A percentile compares a stretch with the other conserved stretches of the same genome.
These are phyloP conservation scores for Dictyostelium capitatum DNA, from an alignment of 78 protist species.

Conservation along the genomic window DNA sequence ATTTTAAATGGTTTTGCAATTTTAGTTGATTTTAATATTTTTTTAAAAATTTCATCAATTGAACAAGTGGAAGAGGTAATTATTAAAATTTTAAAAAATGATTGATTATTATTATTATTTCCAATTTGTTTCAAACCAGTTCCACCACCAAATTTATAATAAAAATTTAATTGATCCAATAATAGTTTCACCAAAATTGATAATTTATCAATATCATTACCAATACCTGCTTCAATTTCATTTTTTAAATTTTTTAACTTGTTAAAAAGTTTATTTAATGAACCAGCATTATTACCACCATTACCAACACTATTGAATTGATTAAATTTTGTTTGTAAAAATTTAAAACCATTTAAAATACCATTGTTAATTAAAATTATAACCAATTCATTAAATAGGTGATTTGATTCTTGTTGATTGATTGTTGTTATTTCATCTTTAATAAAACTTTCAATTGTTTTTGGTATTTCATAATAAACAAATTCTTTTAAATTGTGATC, in stretches of 20 bases:
- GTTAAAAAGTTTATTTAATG: not conserved
- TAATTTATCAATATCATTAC: slow-evolving; percentile 6
- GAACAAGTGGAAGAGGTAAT: not conserved
- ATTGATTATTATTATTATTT: not conserved
- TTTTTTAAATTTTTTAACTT: not conserved
- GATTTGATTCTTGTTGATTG: not conserved
- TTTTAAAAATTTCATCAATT: not conserved
- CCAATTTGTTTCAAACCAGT: too few species aligned
- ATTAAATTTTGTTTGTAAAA: not conserved
- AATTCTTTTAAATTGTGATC: not conserved
- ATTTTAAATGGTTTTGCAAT: slow-evolving; percentile 10
- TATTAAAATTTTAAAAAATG: slow-evolving; percentile 5
- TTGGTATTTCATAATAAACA: not conserved
- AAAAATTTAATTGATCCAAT: not conserved
- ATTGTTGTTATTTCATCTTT: not conserved
- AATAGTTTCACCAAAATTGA: not conserved
- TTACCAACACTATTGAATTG: not conserved
- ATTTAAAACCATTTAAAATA: not conserved
- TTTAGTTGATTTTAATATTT: not conserved
- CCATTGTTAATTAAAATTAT: not conserved
- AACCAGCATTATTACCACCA: not conserved
- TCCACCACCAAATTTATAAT: not conserved
- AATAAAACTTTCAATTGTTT: not conserved
- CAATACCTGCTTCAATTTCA: slow-evolving; percentile 12
- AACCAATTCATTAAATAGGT: not conserved